Evolutionary conservation across 2,329 filamentous ascomycete species (phyloP).

Genomic region (Penicillium capsulatum): DNA sequence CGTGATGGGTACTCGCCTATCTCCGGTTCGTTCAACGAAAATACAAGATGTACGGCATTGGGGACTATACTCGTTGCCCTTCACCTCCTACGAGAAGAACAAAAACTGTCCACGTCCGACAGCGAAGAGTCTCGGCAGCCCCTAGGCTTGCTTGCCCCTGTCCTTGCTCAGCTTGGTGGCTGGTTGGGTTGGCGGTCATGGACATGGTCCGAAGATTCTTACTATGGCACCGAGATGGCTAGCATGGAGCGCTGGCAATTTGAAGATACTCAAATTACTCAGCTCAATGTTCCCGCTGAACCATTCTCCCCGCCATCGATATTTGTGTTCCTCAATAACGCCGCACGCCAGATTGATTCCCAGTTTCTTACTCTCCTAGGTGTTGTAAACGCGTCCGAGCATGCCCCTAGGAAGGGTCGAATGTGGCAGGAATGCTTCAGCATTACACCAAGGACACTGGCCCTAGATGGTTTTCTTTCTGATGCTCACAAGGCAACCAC

Average conservation of each 20-base stretch:
- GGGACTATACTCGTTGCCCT: constrained; percentile 68
- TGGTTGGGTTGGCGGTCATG: constrained; percentile 75
- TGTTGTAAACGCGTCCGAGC: constrained; percentile 38
- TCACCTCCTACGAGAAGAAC: constrained; percentile 84
- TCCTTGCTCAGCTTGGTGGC: constrained; percentile 73
- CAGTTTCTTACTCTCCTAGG: constrained; percentile 51
- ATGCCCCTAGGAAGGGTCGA: constrained; percentile 27
- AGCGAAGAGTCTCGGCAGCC: constrained; percentile 47
- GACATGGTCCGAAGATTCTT: constrained; percentile 50
- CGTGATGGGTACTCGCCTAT: constrained; percentile 63
- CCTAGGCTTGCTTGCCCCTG: constrained; percentile 57
- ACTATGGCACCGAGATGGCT: constrained; percentile 59
- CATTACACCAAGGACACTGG: constrained; percentile 62
- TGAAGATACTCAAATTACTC: constrained; percentile 49
- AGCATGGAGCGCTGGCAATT: constrained; percentile 53
- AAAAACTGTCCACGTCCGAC: constrained; percentile 67
- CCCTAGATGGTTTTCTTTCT: constrained; percentile 65
- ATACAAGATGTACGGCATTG: constrained; percentile 59
- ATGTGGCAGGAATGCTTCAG: constrained; percentile 37
- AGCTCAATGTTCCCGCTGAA: constrained; percentile 44
- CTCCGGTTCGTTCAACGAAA: constrained; percentile 49
- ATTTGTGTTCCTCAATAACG: constrained; percentile 52
- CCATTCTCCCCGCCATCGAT: constrained; percentile 58
- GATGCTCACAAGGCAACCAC: constrained; percentile 49
- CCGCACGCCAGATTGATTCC: constrained; percentile 30